Evolutionary conservation across 2,329 filamentous ascomycete genomes (phyloP).

Genomic region (Pseudogymnoascus sp.): DNA sequence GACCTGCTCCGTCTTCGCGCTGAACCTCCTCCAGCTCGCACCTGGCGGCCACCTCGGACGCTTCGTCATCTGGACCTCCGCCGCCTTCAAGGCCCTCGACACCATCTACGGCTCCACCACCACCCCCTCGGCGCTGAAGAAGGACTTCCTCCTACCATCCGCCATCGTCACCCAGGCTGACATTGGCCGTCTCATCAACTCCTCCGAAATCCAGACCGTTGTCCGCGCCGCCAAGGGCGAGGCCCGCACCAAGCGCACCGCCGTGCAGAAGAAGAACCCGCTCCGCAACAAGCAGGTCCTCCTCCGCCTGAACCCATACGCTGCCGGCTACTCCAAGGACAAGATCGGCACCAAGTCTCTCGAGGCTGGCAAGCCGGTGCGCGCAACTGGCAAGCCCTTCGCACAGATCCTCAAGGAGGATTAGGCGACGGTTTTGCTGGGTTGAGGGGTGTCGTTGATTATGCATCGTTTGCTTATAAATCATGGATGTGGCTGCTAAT

Average conservation of each 20-base stretch:
- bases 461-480: slow-evolving; percentile 7
- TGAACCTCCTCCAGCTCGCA: slow-evolving; percentile 98
- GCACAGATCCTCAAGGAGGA: slow-evolving; percentile 41
- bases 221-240: slow-evolving; percentile 86
- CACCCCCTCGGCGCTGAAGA: slow-evolving; percentile 85
- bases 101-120: slow-evolving; percentile 94
- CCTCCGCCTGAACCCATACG: slow-evolving; percentile 98
- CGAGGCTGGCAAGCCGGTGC: slow-evolving; percentile 50
- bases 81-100: slow-evolving; percentile 93
- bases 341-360: slow-evolving; percentile 67
- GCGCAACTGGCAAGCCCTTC: slow-evolving; percentile 25
- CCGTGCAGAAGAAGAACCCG: slow-evolving; percentile 99
- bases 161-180: slow-evolving; percentile 92
- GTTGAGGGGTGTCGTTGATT: slow-evolving; percentile 12
- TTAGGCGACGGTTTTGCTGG: slow-evolving; percentile 29
- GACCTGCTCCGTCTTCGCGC: slow-evolving; percentile 83
- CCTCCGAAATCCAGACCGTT: slow-evolving; percentile 93
- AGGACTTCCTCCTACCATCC: slow-evolving; percentile 94
- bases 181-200: slow-evolving; percentile 97
- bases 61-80: slow-evolving; percentile 98
- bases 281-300: slow-evolving; percentile 98
- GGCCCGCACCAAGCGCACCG: slow-evolving; percentile 77
- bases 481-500: slow-evolving; percentile 10
- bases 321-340: slow-evolving; percentile 78
- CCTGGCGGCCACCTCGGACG: slow-evolving; percentile 97